Evolutionary conservation across 1,139 yeast genomes (phyloP), one percentile per base, ranked within the genome.

Genomic region (Pichia sp.): DNA sequence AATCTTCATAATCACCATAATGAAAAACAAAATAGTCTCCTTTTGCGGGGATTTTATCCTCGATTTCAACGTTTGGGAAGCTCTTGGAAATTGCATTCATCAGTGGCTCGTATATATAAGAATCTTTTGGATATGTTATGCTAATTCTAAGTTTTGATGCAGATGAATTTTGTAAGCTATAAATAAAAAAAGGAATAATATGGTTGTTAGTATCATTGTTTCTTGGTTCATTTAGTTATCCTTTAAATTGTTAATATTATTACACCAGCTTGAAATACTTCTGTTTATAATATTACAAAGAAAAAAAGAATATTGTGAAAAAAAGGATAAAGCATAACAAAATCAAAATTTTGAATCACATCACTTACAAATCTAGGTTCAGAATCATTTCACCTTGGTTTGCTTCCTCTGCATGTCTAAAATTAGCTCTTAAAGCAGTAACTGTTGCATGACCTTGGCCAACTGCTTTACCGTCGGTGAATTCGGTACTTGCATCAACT

Each of bases 1-100:
- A 67, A 48, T 86, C 90, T 63, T 92, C 98, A 62, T 92, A 92
- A 48, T 92, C 97, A 15, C 88, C 92, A 62, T 79, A 89, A 55
- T 89, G 96, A 58, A 89, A 80, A 1, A 80, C 61, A 51, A 30
- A 34, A 37, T 40, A 43, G 18, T 69, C 71, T 3, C 49, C 52
- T 1, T 52, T 53, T 11, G 26, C 20, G 12, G 53, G 53, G 11
- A 59, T 50, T 6, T 51, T 48, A 1, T 59, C 40, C 44, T 67
- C 58, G 24, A 70, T 54, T 7, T 47, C 29, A n/a, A 44, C 18
- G 7, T 34, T 15, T 1, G 50, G 48, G 7, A 56, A 46, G 50
- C 68, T 67, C 8, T 59, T 60, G 7, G 67, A 58, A 20, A 76
- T 53, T 3, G 64, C 58, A 26, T 59, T 52, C 7, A 56, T 53